Evolutionary conservation across 2,329 filamentous ascomycete genomes (phyloP), one percentile per base, ranked within the genome.

Genomic region (Penicillium sp.): DNA sequence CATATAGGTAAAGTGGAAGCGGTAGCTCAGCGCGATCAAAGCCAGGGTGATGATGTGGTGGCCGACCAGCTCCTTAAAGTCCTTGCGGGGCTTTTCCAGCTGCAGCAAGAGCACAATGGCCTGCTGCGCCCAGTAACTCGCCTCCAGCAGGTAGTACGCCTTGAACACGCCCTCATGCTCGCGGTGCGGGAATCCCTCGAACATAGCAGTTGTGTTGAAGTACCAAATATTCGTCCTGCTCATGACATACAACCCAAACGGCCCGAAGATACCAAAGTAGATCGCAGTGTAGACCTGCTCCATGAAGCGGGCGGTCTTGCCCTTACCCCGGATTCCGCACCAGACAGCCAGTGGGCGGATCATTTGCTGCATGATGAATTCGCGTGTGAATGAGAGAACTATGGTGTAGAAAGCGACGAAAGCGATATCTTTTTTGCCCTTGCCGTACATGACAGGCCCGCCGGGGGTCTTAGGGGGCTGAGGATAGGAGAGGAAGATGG

Each of bases 1-100:
- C 74, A 98, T 96, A 78, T 96, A 94, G 19, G 92, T 96, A 76
- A 97, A 98, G 78, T 98, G 93, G 82, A 96, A 98, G 61, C 92
- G 87, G 79, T 97, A 98, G 80, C 90, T 95, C 71, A 94, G 80
- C 59, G 79, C 89, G 66, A 98, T 96, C 68, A 98, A 83, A 19
- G 88, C 81, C 60, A 98, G 79, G 19, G 91, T 96, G 73, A 97
- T 90, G 67, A 97, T 88, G 75, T 98, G 93, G 75, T 98, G 93
- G 55, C 88, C 87, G 52, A 96, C 91, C 55, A 97, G 84, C 81
- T 97, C 93, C 78, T 91, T 93, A 78, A 94, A 97, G 77, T 98
- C 93, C 81, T 96, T 97, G 60, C 93, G 83, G 31, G 90, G 93
- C 82, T 96, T 96, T 82, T 98, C 93, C 76, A 96, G 84, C 75